Evolutionary conservation across 352 stramenopile genomes (phyloP).

Genomic region (Phytophthora cactorum): DNA sequence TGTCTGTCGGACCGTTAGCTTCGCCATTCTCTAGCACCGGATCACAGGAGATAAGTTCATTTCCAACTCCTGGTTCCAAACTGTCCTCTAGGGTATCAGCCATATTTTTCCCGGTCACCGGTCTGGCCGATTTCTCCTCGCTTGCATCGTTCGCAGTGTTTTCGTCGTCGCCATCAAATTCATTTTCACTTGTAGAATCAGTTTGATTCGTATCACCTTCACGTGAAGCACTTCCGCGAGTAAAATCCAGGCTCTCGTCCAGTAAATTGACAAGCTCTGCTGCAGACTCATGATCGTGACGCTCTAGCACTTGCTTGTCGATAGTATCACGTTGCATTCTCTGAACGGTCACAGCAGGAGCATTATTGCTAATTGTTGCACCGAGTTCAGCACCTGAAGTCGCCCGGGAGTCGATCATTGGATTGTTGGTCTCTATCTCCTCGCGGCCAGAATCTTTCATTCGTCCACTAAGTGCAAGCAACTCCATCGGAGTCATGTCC

Average conservation of each 20-base stretch:
- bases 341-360: background rate
- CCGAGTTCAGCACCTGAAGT: background rate
- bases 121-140: background rate
- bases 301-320: background rate
- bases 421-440: conserved; percentile 1
- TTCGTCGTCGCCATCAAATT: conserved; percentile 13
- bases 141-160: conserved; percentile 12
- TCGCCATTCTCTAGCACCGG: conserved; percentile 4
- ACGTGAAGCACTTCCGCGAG: conserved; percentile 9
- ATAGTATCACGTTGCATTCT: background rate
- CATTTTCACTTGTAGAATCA: conserved; percentile 10
- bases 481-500: conserved; percentile 37
- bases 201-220: conserved; percentile 3
- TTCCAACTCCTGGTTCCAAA: conserved; percentile 14
- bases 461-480: conserved; percentile 30
- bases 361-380: conserved; percentile 3
- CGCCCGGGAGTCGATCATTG: background rate
- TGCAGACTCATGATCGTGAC: conserved; percentile 21
- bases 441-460: conserved; percentile 19
- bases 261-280: conserved; percentile 62
- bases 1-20: background rate
- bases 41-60: background rate
- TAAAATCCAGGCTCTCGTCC: conserved; percentile 61
- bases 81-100: conserved; percentile 1
- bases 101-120: background rate